These are phyloP conservation scores for Eleusine coracana DNA, from an alignment of 176 grass and related monocot species.

Conservation along the genomic window DNA sequence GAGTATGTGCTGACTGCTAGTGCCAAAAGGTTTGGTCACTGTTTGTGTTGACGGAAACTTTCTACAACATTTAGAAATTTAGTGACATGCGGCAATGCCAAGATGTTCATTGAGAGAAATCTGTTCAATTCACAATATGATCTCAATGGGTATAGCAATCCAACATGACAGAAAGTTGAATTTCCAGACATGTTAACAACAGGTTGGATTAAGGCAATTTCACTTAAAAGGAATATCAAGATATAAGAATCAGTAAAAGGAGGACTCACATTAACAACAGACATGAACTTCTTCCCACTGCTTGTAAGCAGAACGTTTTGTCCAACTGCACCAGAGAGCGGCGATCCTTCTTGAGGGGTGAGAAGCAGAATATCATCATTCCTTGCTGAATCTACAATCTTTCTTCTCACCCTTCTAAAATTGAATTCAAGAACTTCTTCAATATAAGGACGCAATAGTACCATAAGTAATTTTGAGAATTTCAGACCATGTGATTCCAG, in stretches of 20 bases:
- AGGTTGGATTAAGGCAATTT: slow-evolving; percentile 27
- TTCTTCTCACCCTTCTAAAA: slow-evolving; percentile 83
- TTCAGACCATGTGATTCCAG: slow-evolving; percentile 77
- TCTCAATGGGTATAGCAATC: slow-evolving; percentile 15
- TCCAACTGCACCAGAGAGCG: slow-evolving; percentile 47
- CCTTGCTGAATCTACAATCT: slow-evolving; percentile 69
- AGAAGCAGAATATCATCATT: slow-evolving; percentile 56
- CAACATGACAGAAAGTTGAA: slow-evolving; percentile 31
- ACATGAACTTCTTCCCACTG: slow-evolving; percentile 90
- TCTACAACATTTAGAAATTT: neutral
- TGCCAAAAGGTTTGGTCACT: slow-evolving; percentile 2
- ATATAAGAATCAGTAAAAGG: slow-evolving; percentile 33
- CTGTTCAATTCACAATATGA: neutral
- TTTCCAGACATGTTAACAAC: neutral
- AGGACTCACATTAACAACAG: slow-evolving; percentile 72
- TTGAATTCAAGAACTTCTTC: slow-evolving; percentile 95
- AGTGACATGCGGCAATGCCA: neutral
- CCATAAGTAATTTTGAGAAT: slow-evolving; percentile 89
- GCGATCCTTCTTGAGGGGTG: slow-evolving; percentile 58
- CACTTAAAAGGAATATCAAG: slow-evolving; percentile 21
- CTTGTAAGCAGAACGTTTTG: slow-evolving; percentile 68
- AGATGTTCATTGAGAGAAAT: neutral
- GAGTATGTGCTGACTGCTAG: slow-evolving; percentile 21
- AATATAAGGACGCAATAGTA: slow-evolving; percentile 77
- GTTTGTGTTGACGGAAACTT: slow-evolving; percentile 8